Evolutionary conservation across 2,329 filamentous ascomycete genomes (phyloP).

Genomic region (Arthrobotrys conoides): DNA sequence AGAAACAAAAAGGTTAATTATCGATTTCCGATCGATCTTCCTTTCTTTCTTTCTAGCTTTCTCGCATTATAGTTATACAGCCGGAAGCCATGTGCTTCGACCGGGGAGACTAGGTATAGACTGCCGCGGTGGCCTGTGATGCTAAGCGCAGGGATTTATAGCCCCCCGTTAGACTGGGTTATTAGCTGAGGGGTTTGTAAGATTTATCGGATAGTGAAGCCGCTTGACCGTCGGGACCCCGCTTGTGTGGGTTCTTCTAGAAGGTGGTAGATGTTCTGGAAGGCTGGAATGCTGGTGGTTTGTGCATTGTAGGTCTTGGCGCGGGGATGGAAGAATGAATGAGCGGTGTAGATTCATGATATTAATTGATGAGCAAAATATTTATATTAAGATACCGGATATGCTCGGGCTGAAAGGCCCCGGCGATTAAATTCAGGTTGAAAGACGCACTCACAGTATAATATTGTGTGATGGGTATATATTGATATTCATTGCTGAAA

Average conservation of each 20-base stretch:
- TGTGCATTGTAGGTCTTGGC: background rate
- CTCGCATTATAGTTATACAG: constrained; percentile 4
- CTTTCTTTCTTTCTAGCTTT: background rate
- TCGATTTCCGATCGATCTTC: constrained; percentile 25
- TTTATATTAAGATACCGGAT: no score
- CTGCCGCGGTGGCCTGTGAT: constrained; percentile 4
- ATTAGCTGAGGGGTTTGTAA: background rate
- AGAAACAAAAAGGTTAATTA: constrained; percentile 15
- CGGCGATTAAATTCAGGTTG: no score
- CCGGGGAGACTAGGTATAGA: constrained; percentile 11
- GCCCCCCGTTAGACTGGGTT: background rate
- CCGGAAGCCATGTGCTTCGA: constrained; percentile 29
- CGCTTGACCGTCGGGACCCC: constrained; percentile 42
- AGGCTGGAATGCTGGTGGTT: background rate
- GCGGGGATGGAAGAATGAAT: constrained; percentile 8
- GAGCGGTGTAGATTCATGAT: background rate
- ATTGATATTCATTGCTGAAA: no score
- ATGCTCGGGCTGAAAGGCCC: no score
- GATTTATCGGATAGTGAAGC: constrained; percentile 26
- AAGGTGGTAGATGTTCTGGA: background rate
- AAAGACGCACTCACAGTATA: no score
- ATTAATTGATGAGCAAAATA: background rate
- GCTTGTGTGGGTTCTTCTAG: background rate
- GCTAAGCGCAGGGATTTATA: constrained; percentile 22
- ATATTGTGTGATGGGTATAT: no score